A percentile compares a stretch with the other conserved stretches of the same genome.
These are phyloP conservation scores for Aspergillus sp. DNA, from an alignment of 2,329 filamentous ascomycete genomes.

Conservation along the genomic window DNA sequence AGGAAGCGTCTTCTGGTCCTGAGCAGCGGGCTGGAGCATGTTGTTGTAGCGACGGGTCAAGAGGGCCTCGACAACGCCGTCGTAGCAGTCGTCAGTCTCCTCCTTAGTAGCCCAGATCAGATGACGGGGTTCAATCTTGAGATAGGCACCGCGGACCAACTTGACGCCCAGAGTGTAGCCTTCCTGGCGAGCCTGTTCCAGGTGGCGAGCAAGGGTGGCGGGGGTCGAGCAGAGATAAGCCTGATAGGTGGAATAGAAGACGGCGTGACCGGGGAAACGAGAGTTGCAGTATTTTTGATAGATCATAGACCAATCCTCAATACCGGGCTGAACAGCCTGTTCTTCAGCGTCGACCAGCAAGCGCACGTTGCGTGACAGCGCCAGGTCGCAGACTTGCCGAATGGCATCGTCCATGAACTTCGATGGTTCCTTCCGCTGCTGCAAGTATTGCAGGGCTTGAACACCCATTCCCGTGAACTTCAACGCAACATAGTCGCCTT, in stretches of 20 bases:
- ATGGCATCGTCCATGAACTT: constrained; percentile 37
- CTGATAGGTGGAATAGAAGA: constrained; percentile 52
- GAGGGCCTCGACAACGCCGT: constrained; percentile 50
- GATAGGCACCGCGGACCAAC: constrained; percentile 49
- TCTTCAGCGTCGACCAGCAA: constrained; percentile 51
- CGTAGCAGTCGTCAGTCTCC: constrained; percentile 48
- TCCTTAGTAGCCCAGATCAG: constrained; percentile 43
- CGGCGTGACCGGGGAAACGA: constrained; percentile 38
- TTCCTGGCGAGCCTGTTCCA: constrained; percentile 40
- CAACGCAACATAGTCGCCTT: constrained; percentile 47
- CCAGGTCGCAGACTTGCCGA: constrained; percentile 37
- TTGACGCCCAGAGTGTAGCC: constrained; percentile 48
- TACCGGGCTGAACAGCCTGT: constrained; percentile 45
- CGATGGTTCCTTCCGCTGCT: constrained; percentile 34
- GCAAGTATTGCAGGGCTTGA: constrained; percentile 36
- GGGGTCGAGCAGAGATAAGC: constrained; percentile 47
- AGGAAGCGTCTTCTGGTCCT: constrained; percentile 32
- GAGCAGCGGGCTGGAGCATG: constrained; percentile 42
- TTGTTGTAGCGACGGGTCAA: constrained; percentile 54
- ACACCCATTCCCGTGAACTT: constrained; percentile 48
- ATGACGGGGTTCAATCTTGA: constrained; percentile 42
- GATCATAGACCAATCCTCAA: constrained; percentile 48
- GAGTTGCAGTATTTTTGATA: constrained; percentile 49
- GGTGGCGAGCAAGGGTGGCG: constrained; percentile 39
- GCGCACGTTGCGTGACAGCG: constrained; percentile 37